A percentile compares a stretch with the other conserved stretches of the same genome.
Conservation (phyloP, 2,329 filamentous ascomycete species). For the Daldinia sp. region DNA sequence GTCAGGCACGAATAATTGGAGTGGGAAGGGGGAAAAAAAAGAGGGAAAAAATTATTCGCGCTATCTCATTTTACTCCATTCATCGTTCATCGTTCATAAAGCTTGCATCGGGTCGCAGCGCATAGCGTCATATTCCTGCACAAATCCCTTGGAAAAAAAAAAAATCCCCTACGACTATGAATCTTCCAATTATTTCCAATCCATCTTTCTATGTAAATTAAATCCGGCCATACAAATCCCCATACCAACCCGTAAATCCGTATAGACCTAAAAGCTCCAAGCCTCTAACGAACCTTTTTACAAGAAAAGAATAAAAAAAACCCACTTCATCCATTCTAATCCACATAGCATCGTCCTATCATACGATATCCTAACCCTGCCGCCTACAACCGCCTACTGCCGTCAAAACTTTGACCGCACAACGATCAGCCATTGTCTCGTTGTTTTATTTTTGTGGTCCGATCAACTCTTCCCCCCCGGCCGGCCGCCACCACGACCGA, state of each 20-base stretch:
- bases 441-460: constrained; percentile 38
- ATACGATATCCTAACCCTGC: constrained; percentile 32
- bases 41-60: constrained; percentile 17
- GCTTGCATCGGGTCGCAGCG: constrained; percentile 26
- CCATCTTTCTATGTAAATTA: neutral
- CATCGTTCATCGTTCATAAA: constrained; percentile 17
- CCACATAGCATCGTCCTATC: constrained; percentile 18
- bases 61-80: constrained; percentile 14
- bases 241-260: neutral
- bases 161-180: constrained; percentile 14
- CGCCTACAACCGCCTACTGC: constrained; percentile 6
- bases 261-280: constrained; percentile 21
- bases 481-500: constrained; percentile 36
- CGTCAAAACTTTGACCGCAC: constrained; percentile 23
- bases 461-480: constrained; percentile 33
- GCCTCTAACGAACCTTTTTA: neutral
- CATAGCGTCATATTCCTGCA: constrained; percentile 39
- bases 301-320: neutral
- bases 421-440: constrained; percentile 39
- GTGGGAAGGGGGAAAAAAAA: neutral
- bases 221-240: neutral
- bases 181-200: constrained; percentile 10
- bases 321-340: constrained; percentile 19
- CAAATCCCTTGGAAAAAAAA: constrained; percentile 27
- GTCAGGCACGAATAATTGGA: constrained; percentile 19